Conservation (phyloP, 192 early-diverging fungal genomes). For the Coemansia erecta region DNA sequence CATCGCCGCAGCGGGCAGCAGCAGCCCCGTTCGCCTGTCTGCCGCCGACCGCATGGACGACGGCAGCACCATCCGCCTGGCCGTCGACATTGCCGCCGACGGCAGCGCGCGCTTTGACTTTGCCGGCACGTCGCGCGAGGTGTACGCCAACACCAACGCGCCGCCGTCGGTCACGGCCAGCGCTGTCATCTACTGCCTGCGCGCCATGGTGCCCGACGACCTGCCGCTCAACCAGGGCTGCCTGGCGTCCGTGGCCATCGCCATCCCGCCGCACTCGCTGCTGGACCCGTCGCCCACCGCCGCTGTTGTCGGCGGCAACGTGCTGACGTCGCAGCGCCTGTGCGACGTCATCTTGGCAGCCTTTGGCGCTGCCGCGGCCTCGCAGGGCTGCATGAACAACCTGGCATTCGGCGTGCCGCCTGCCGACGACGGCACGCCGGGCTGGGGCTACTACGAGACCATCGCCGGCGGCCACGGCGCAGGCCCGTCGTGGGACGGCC, state of each 20-base stretch:
- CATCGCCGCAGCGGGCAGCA: constrained; percentile 22
- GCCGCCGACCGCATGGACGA: constrained; percentile 89
- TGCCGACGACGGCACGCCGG: constrained; percentile 38
- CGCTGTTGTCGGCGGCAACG: constrained; percentile 97
- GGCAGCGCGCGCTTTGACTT: constrained; percentile 93
- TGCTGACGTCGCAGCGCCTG: constrained; percentile 88
- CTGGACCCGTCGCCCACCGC: constrained; percentile 76
- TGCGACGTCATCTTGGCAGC: constrained; percentile 91
- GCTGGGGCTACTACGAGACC: constrained; percentile 97
- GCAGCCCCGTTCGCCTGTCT: constrained; percentile 18
- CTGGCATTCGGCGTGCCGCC: constrained; percentile 83
- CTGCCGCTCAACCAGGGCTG: constrained; percentile 97
- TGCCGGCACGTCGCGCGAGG: constrained; percentile 81
- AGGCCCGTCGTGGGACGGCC: constrained; percentile 86
- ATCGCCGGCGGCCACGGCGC: constrained; percentile 87
- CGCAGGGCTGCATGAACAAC: constrained; percentile 95
- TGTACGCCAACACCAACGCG: constrained; percentile 88
- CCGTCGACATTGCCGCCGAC: constrained; percentile 69
- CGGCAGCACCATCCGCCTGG: constrained; percentile 75
- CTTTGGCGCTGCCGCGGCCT: constrained; percentile 86
- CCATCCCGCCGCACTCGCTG: constrained; percentile 78
- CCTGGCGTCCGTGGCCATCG: constrained; percentile 75
- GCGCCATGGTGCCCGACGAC: constrained; percentile 84
- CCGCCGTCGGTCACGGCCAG: constrained; percentile 74
- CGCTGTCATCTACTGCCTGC: constrained; percentile 96